Evolutionary conservation across 768 basidiomycete genomes (phyloP).

Genomic region (Tubosaeta brunneosetosa): DNA sequence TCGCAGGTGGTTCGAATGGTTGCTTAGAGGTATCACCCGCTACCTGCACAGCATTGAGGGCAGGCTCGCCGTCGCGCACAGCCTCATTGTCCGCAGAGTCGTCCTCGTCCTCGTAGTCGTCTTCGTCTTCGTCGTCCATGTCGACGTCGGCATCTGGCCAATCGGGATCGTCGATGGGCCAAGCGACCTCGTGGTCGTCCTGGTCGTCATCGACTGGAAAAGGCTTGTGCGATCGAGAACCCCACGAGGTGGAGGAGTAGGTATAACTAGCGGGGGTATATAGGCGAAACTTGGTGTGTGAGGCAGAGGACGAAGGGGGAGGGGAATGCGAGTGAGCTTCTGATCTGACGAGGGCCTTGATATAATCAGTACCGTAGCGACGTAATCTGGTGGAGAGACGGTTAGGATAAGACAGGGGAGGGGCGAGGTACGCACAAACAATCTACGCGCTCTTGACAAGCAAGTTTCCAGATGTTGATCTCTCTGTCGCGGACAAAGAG

Average conservation of each 20-base stretch:
- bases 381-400: slow-evolving; percentile 22
- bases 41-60: slow-evolving; percentile 12
- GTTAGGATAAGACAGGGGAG: neutral
- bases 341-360: slow-evolving; percentile 31
- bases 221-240: slow-evolving; percentile 7
- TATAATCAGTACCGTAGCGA: slow-evolving; percentile 30
- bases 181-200: slow-evolving; percentile 16
- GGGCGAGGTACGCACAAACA: slow-evolving; percentile 22
- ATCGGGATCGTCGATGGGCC: slow-evolving; percentile 22
- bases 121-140: slow-evolving; percentile 31
- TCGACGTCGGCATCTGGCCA: slow-evolving; percentile 26
- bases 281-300: slow-evolving; percentile 27
- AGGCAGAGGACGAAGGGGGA: neutral
- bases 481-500: slow-evolving; percentile 30
- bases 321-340: slow-evolving; percentile 16
- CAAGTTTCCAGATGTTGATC: slow-evolving; percentile 33
- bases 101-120: slow-evolving; percentile 30
- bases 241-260: slow-evolving; percentile 22
- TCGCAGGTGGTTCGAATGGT: neutral
- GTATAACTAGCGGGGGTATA: slow-evolving; percentile 33
- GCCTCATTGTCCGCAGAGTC: slow-evolving; percentile 11
- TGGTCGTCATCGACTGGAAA: slow-evolving; percentile 14
- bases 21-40: slow-evolving; percentile 3
- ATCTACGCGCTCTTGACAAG: slow-evolving; percentile 33
- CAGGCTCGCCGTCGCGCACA: slow-evolving; percentile 14